A percentile compares a stretch with the other conserved stretches of the same genome.
Evolutionary conservation across 2,329 filamentous ascomycete species (phyloP).

Genomic region (Sarocladiaceae sp.): DNA sequence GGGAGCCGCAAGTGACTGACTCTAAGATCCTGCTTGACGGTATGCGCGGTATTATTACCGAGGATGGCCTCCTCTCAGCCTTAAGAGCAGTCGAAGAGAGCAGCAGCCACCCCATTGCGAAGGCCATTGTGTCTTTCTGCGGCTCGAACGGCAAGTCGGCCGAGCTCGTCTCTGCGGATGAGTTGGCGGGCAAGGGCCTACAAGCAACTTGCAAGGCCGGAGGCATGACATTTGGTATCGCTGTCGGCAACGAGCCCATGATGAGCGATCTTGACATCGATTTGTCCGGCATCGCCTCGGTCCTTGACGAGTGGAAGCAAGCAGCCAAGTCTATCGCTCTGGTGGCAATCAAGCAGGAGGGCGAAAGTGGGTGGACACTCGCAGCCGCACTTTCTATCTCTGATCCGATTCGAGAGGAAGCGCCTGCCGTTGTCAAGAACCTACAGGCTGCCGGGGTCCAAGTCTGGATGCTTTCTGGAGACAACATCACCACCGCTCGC

Average conservation of each 20-base stretch:
- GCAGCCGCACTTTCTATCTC: slow-evolving; percentile 67
- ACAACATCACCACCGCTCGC: slow-evolving; percentile 77
- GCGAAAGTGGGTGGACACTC: slow-evolving; percentile 39
- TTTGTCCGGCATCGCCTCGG: slow-evolving; percentile 28
- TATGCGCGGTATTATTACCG: slow-evolving; percentile 16
- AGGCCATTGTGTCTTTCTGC: slow-evolving; percentile 62
- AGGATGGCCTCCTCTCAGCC: slow-evolving; percentile 39
- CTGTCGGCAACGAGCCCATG: slow-evolving; percentile 69
- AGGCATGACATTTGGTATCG: slow-evolving; percentile 38
- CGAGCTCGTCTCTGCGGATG: slow-evolving; percentile 44
- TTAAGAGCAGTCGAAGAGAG: slow-evolving; percentile 60
- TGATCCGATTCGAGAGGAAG: slow-evolving; percentile 73
- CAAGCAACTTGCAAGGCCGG: slow-evolving; percentile 43
- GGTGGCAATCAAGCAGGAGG: slow-evolving; percentile 36
- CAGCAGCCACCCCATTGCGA: slow-evolving; percentile 70
- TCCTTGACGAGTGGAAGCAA: slow-evolving; percentile 50
- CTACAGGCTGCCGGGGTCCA: slow-evolving; percentile 61
- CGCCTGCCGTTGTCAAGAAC: slow-evolving; percentile 54
- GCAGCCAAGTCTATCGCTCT: slow-evolving; percentile 60
- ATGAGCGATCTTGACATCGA: slow-evolving; percentile 45
- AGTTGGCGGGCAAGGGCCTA: slow-evolving; percentile 67
- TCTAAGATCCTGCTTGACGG: slow-evolving; percentile 32
- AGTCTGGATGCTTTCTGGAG: slow-evolving; percentile 90
- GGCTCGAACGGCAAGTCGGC: slow-evolving; percentile 24
- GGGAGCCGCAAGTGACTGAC: slow-evolving; percentile 63